Conservation (phyloP, 2,329 filamentous ascomycete species). For the Pestalotiopsis sp. region DNA sequence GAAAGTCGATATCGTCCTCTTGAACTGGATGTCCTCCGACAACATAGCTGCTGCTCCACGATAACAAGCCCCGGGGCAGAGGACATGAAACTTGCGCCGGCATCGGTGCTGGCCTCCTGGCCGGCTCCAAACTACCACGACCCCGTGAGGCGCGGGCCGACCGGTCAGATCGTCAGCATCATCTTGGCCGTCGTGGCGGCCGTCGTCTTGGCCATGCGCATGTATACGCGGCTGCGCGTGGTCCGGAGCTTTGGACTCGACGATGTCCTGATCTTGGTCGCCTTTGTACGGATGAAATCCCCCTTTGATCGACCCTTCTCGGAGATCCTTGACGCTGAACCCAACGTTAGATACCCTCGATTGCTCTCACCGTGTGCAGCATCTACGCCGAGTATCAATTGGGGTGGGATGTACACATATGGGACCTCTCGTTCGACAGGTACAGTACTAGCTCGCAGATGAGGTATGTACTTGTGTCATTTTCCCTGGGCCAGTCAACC, state of each 20-base stretch:
- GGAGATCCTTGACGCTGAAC: not conserved
- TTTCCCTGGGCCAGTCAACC: not conserved
- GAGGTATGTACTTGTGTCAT: not conserved
- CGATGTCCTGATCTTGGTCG: conserved; percentile 9
- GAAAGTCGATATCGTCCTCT: not conserved
- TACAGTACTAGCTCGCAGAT: not conserved
- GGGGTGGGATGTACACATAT: conserved; percentile 30
- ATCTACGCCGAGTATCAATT: conserved; percentile 23
- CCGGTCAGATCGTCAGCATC: conserved; percentile 27
- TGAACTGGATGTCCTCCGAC: not conserved
- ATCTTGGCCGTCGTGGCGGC: conserved; percentile 30
- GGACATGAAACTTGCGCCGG: conserved; percentile 27
- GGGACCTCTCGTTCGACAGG: conserved; percentile 9
- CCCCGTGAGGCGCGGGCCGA: conserved; percentile 32
- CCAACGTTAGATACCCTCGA: conserved; percentile 19
- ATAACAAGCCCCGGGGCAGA: not conserved
- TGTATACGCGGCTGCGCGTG: conserved; percentile 36
- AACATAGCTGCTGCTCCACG: not conserved
- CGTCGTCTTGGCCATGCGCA: conserved; percentile 31
- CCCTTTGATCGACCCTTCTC: not conserved
- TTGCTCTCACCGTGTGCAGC: conserved; percentile 25
- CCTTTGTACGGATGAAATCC: conserved; percentile 2
- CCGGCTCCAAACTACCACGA: conserved; percentile 33
- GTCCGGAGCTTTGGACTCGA: conserved; percentile 36
- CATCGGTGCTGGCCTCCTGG: conserved; percentile 28